These are phyloP conservation scores for Gigaspora rosea DNA, from an alignment of 192 early-diverging fungal species.

Conservation along the genomic window DNA sequence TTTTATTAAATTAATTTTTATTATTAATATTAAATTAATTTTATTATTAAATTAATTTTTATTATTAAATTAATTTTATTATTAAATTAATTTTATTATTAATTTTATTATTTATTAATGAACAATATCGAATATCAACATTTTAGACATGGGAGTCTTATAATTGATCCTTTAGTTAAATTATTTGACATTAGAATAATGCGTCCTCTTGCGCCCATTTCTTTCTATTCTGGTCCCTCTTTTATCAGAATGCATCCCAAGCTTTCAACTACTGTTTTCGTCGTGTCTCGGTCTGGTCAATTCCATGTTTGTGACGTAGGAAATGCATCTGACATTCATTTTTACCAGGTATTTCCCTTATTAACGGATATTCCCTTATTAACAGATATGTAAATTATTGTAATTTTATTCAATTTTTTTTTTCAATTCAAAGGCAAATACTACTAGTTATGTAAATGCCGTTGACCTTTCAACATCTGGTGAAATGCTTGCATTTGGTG, in stretches of 20 bases:
- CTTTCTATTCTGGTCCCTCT: conserved; percentile 67
- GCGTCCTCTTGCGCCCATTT: conserved; percentile 67
- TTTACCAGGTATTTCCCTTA: conserved; percentile 45
- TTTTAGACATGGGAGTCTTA: conserved; percentile 54
- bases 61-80: neutral
- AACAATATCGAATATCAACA: neutral
- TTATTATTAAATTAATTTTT: conserved; percentile 12
- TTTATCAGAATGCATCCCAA: conserved; percentile 76
- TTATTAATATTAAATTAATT: no score
- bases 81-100: neutral
- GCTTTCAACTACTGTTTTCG: conserved; percentile 62
- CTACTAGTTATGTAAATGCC: conserved; percentile 64
- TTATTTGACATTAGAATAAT: conserved; percentile 80
- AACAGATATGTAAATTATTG: conserved; percentile 40
- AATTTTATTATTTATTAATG: neutral
- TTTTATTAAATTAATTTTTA: no score
- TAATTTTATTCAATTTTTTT: neutral
- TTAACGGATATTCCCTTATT: conserved; percentile 35
- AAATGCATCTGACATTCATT: conserved; percentile 49
- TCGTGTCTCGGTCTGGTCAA: conserved; percentile 66
- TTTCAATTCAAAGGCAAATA: conserved; percentile 46
- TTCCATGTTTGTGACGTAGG: conserved; percentile 70
- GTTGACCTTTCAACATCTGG: conserved; percentile 82
- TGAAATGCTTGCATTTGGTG: conserved; percentile 75
- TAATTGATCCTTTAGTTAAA: conserved; percentile 78